Evolutionary conservation across 2,329 filamentous ascomycete species (phyloP).

Genomic region (Fusarium drepaniforme): DNA sequence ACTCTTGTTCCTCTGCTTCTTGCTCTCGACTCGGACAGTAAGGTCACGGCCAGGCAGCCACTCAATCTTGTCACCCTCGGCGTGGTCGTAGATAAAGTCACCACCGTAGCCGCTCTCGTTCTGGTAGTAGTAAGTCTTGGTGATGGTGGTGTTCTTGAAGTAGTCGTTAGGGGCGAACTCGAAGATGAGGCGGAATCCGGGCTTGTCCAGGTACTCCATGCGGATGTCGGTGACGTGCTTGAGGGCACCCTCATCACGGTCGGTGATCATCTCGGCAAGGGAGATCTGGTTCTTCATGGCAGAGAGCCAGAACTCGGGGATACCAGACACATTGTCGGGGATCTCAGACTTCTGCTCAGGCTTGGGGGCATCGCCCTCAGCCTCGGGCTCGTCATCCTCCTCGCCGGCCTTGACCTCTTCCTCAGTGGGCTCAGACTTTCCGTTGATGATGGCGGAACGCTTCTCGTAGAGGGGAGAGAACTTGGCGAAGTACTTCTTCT

Average conservation of each 20-base stretch:
- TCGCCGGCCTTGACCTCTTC: constrained; percentile 90
- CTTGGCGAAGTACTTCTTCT: constrained; percentile 99
- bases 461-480: constrained; percentile 98
- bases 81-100: constrained; percentile 99
- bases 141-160: constrained; percentile 97
- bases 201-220: constrained; percentile 99
- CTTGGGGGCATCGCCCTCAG: constrained; percentile 73
- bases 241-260: constrained; percentile 93
- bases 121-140: constrained; percentile 99
- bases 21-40: constrained; percentile 95
- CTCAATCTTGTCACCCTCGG: constrained; percentile 97
- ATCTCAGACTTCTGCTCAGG: constrained; percentile 69
- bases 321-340: constrained; percentile 74
- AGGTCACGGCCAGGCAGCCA: constrained; percentile 96
- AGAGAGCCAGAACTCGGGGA: constrained; percentile 99
- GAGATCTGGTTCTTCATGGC: constrained; percentile 99
- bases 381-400: constrained; percentile 80
- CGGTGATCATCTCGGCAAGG: constrained; percentile 98
- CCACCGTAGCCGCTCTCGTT: constrained; percentile 98
- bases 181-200: constrained; percentile 98
- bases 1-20: constrained; percentile 99
- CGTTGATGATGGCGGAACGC: constrained; percentile 93
- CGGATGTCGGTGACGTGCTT: constrained; percentile 92
- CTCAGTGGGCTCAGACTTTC: constrained; percentile 84
- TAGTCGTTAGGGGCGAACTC: constrained; percentile 96